Evolutionary conservation across 495 filamentous ascomycete genomes (phyloP).

Genomic region (Penicillium turbatum): DNA sequence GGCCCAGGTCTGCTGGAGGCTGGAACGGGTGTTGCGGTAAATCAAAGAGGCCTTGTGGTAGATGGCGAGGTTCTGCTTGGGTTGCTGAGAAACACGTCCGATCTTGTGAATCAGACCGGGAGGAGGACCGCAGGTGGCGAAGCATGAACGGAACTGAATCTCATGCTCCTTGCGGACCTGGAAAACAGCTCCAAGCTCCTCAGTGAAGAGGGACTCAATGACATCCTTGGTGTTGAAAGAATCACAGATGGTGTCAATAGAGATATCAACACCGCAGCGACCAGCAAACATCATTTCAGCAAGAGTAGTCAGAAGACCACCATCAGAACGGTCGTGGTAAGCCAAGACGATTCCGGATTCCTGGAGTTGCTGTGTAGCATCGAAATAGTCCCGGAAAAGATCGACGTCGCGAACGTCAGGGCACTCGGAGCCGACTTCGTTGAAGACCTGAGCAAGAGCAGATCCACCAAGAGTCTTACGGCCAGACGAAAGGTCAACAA

Average conservation of each 20-base stretch:
- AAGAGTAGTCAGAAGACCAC: slow-evolving; percentile 86
- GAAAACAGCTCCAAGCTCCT: slow-evolving; percentile 96
- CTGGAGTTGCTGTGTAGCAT: slow-evolving; percentile 82
- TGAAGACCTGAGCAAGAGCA: slow-evolving; percentile 87
- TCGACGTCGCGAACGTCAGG: slow-evolving; percentile 82
- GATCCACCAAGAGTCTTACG: slow-evolving; percentile 83
- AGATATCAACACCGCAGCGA: slow-evolving; percentile 80
- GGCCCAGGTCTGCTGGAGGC: slow-evolving; percentile 85
- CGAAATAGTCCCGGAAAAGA: slow-evolving; percentile 84
- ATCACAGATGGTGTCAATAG: slow-evolving; percentile 66
- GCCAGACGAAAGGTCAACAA: slow-evolving; percentile 80
- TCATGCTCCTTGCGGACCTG: slow-evolving; percentile 84
- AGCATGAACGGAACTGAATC: slow-evolving; percentile 79
- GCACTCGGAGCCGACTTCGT: slow-evolving; percentile 74
- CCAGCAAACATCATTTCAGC: slow-evolving; percentile 99
- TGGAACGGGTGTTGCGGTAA: slow-evolving; percentile 61
- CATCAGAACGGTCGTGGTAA: slow-evolving; percentile 92
- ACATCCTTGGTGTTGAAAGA: slow-evolving; percentile 56
- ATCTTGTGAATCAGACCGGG: slow-evolving; percentile 75
- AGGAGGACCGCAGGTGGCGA: slow-evolving; percentile 87
- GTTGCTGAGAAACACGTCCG: slow-evolving; percentile 60
- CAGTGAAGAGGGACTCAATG: slow-evolving; percentile 81
- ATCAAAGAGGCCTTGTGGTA: slow-evolving; percentile 63
- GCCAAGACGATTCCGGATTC: slow-evolving; percentile 84
- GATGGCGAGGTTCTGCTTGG: slow-evolving; percentile 78